Percentiles rank a stretch among this genome's conserved stretches.
These are phyloP conservation scores for Dactylorhiza incarnata DNA, from an alignment of 106 monocot genomes.

Conservation along the genomic window DNA sequence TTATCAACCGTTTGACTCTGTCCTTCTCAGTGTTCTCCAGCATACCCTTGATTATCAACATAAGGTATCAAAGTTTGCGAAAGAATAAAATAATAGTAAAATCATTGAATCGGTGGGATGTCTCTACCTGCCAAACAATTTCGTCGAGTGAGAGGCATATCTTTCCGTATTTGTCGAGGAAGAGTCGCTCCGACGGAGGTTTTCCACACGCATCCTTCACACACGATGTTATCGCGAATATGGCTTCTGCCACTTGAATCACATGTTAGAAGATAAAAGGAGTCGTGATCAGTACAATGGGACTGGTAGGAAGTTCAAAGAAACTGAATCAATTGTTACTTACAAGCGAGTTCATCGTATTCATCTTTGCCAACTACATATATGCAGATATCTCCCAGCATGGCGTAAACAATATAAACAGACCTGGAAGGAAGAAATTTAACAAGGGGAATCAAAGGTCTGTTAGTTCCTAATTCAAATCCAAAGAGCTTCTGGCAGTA, in stretches of 20 bases:
- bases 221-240: constrained; percentile 67
- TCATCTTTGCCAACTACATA: constrained; percentile 98
- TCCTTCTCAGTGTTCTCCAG: constrained; percentile 95
- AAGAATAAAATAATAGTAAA: neutral
- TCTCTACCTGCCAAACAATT: constrained; percentile 88
- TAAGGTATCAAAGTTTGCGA: neutral
- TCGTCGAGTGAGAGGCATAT: constrained; percentile 95
- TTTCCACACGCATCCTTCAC: constrained; percentile 88
- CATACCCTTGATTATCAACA: constrained; percentile 43
- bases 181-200: constrained; percentile 79
- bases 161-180: constrained; percentile 91
- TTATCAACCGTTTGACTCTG: constrained; percentile 59
- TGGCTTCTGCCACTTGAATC: constrained; percentile 69
- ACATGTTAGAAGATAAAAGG: neutral
- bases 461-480: too few species aligned
- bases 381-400: constrained; percentile 90
- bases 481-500: too few species aligned
- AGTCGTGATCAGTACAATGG: neutral
- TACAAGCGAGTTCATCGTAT: constrained; percentile 95
- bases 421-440: constrained; percentile 36
- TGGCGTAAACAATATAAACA: constrained; percentile 83
- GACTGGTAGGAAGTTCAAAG: neutral
- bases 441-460: neutral
- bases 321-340: constrained; percentile 24
- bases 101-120: neutral